phyloP scores from a whole-genome alignment of 148 eudicot genomes.

The Polygonum aviculare region DNA sequence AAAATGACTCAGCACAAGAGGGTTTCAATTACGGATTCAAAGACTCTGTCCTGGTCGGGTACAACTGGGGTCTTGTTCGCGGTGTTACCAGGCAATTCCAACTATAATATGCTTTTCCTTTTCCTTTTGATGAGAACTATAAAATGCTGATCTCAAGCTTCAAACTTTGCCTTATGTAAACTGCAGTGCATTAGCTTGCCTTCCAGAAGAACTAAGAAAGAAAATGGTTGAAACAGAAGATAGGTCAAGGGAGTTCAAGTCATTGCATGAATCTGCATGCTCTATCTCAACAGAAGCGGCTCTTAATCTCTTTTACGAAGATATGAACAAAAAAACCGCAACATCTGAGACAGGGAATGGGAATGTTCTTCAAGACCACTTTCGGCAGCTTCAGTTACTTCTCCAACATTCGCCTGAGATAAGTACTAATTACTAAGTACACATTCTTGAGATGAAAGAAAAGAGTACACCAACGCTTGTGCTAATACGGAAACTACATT shows the following conservation, averaged over 20 bases:
- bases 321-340: slow-evolving; percentile 2
- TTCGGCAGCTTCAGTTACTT: slow-evolving; percentile 39
- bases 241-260: slow-evolving; percentile 31
- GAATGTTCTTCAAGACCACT: slow-evolving; percentile 29
- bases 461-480: slow-evolving; percentile 4
- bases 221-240: slow-evolving; percentile 49
- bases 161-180: background rate
- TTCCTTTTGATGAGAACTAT: too few species aligned
- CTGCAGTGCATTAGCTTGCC: slow-evolving; percentile 48
- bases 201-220: slow-evolving; percentile 44
- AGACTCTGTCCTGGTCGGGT: slow-evolving; percentile 55
- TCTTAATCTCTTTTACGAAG: slow-evolving; percentile 48
- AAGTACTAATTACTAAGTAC: slow-evolving; percentile 36
- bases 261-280: slow-evolving; percentile 44
- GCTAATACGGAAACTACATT: too few species aligned
- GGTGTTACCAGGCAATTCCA: slow-evolving; percentile 70
- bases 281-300: slow-evolving; percentile 52
- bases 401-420: slow-evolving; percentile 27
- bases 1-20: slow-evolving; percentile 73
- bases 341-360: slow-evolving; percentile 5
- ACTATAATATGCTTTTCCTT: background rate
- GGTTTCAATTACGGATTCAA: slow-evolving; percentile 77
- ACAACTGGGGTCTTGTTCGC: slow-evolving; percentile 69
- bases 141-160: background rate
- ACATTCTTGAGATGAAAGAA: slow-evolving; percentile 15